Percentiles rank a stretch among this genome's conserved stretches.
Evolutionary conservation across 192 early-diverging fungal species (phyloP).

Genomic region (Obelidium mucronatum): DNA sequence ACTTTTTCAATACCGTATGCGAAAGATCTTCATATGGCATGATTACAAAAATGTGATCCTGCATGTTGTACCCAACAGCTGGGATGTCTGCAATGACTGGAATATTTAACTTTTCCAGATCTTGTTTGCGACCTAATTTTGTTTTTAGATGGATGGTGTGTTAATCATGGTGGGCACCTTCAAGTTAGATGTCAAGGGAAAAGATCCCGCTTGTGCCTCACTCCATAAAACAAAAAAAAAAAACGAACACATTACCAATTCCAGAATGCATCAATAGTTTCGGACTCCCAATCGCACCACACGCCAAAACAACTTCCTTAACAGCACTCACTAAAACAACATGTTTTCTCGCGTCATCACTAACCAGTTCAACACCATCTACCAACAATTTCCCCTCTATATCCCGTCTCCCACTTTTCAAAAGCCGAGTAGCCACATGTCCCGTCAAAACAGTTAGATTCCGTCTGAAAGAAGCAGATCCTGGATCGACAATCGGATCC

Average conservation of each 20-base stretch:
- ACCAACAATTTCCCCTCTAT: not conserved
- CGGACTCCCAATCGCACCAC: slow-evolving; percentile 29
- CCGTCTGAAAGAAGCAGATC: not conserved
- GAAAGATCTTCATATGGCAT: slow-evolving; percentile 29
- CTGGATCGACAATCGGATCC: slow-evolving; percentile 13
- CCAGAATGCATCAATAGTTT: slow-evolving; percentile 31
- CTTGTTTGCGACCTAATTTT: slow-evolving; percentile 21
- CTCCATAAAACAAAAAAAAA: too few species aligned
- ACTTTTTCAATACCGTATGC: slow-evolving; percentile 1
- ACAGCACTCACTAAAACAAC: not conserved
- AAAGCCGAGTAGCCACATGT: not conserved
- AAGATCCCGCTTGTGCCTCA: too few species aligned
- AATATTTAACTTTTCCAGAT: slow-evolving; percentile 17
- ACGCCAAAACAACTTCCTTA: slow-evolving; percentile 28
- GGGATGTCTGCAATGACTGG: slow-evolving; percentile 28
- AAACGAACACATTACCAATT: too few species aligned
- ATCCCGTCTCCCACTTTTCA: not conserved
- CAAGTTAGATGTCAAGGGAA: too few species aligned
- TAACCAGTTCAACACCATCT: not conserved
- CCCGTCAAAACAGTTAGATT: slow-evolving; percentile 29
- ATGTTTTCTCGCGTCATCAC: not conserved
- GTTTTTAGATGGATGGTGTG: not conserved
- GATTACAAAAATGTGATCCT: slow-evolving; percentile 29
- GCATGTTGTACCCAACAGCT: slow-evolving; percentile 35
- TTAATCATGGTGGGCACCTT: too few species aligned